Base-by-base conservation (phyloP, 2,329 filamentous ascomycete genomes). In the Alternaria rosae region DNA sequence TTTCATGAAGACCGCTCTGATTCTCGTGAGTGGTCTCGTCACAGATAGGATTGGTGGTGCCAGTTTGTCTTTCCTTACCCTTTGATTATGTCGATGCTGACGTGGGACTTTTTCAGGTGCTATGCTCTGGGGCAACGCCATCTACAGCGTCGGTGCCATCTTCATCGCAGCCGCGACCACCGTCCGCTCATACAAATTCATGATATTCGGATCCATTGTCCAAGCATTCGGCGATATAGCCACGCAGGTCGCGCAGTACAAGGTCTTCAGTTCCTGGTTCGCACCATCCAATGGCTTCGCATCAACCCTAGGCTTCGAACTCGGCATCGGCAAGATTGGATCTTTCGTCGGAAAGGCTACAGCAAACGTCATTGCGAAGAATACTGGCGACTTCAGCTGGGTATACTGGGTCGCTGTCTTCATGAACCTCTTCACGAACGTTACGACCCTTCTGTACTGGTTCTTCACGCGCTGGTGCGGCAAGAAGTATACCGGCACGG, bases 221-320 rank as follows among this genome's bases (percentile, higher is more conserved):
- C 81, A 85, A 26, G 83, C 87, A 0, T 75, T 89, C 0, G 87
- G 87, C n/a, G 87, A 89, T 62, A 87, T 89, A 20, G 85, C 87
- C 0, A 89, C 88, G 0, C 87, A 89, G 66, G 82, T 89, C 28
- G 88, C 88, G 0, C 87, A 89, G 70, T 89, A 89, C 72, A 88
- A 89, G 62, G 84, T 89, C 63, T 89, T 89, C 67, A 88, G 86
- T 0, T 87, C 86, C 0, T 89, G 87, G 87, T 89, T 89, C 63
- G 82, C 87, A 0, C 88, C 87, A 0, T 86, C 82, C 8, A 83
- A 86, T 58, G 87, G 87, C 2, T 89, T 89, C 69, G 88, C 87
- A 0, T 87, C 86, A 0, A 89, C 87, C 0, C 79, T 89, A 0
- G 87, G 83, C 0, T 84, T 89, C 5, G 87, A 89, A 70, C 79